These are phyloP conservation scores for Daldinia grandis DNA, from an alignment of 495 filamentous ascomycete species.

Conservation along the genomic window DNA sequence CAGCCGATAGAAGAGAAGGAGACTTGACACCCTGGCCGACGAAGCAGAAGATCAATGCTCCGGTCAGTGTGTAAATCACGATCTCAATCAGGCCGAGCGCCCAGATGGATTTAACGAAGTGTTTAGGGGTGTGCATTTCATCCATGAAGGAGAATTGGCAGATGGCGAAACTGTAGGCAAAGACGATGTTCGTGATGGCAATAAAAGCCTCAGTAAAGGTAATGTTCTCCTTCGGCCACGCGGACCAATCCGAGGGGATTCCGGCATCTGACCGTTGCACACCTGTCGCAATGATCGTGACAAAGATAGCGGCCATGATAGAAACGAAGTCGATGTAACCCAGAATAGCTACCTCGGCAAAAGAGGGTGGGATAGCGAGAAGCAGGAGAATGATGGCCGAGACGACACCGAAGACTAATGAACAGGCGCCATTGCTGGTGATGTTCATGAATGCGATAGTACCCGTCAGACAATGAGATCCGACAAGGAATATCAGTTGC, in stretches of 20 bases:
- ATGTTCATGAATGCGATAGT: slow-evolving; percentile 74
- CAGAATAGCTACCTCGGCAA: slow-evolving; percentile 66
- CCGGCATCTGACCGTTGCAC: slow-evolving; percentile 55
- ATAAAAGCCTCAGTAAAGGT: slow-evolving; percentile 62
- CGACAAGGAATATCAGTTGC: slow-evolving; percentile 80
- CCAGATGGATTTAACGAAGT: slow-evolving; percentile 73
- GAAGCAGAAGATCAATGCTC: slow-evolving; percentile 76
- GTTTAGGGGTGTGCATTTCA: slow-evolving; percentile 74
- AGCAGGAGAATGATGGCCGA: slow-evolving; percentile 69
- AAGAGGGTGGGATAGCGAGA: slow-evolving; percentile 66
- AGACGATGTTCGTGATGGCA: slow-evolving; percentile 76
- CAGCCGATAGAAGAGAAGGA: slow-evolving; percentile 74
- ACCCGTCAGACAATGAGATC: slow-evolving; percentile 77
- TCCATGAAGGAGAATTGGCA: slow-evolving; percentile 80
- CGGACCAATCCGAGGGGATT: slow-evolving; percentile 51
- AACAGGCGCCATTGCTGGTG: slow-evolving; percentile 69
- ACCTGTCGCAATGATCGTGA: slow-evolving; percentile 74
- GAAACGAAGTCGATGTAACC: slow-evolving; percentile 69
- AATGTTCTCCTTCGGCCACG: slow-evolving; percentile 52
- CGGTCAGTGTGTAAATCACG: slow-evolving; percentile 71
- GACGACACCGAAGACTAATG: slow-evolving; percentile 71
- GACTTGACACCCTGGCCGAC: slow-evolving; percentile 72
- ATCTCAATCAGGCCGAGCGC: slow-evolving; percentile 72
- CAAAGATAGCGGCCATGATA: slow-evolving; percentile 69
- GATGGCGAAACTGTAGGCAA: slow-evolving; percentile 75